Percentiles rank a stretch among this genome's conserved stretches.
Evolutionary conservation across 169 alveolate species (phyloP).

Genomic region (Plasmodium berghei): DNA sequence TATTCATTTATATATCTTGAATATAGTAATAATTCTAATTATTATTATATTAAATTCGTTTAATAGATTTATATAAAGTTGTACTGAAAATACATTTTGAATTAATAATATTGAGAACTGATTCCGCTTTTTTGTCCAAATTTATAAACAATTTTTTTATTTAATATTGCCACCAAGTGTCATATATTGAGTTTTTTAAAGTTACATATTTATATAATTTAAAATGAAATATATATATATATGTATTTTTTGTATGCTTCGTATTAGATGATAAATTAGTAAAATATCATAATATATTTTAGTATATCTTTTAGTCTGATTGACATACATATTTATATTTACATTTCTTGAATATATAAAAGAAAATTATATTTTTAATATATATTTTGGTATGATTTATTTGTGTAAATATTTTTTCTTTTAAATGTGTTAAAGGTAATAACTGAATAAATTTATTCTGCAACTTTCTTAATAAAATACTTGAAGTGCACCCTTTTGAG

Average conservation of each 20-base stretch:
- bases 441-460: constrained; percentile 57
- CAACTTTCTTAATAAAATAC: constrained; percentile 1
- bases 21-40: too few relatives aligned
- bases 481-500: constrained; percentile 23
- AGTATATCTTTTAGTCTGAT: not conserved
- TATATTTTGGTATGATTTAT: not conserved
- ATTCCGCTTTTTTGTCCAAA: too few relatives aligned
- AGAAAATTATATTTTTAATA: constrained; percentile 5
- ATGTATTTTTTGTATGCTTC: not conserved
- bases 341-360: constrained; percentile 3
- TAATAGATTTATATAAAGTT: too few relatives aligned
- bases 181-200: too few relatives aligned
- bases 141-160: too few relatives aligned
- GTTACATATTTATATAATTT: too few relatives aligned
- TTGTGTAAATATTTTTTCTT: constrained; percentile 5
- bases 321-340: not conserved
- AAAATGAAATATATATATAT: too few relatives aligned
- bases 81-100: too few relatives aligned
- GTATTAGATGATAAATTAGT: not conserved
- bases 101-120: too few relatives aligned
- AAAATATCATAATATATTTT: not conserved
- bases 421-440: constrained; percentile 5
- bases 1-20: too few relatives aligned
- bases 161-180: too few relatives aligned
- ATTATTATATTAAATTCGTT: too few relatives aligned